Evolutionary conservation across 2,329 filamentous ascomycete genomes (phyloP).

Genomic region (Aspergillus nomiae): DNA sequence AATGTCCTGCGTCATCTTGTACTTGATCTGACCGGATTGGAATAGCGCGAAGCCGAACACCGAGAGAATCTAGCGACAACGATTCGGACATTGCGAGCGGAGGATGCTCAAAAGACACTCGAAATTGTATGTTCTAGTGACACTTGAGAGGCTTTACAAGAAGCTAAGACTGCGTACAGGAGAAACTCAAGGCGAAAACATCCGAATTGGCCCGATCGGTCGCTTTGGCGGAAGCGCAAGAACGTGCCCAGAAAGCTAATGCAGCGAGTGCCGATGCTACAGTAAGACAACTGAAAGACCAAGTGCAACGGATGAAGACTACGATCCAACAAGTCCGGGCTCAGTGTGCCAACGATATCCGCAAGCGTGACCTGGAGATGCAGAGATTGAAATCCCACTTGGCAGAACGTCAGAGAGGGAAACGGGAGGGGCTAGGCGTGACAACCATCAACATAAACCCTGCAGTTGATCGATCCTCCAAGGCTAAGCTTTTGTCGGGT

Average conservation of each 20-base stretch:
- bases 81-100: constrained; percentile 73
- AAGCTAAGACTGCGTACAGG: constrained; percentile 35
- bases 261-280: constrained; percentile 73
- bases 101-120: constrained; percentile 71
- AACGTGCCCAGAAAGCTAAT: constrained; percentile 69
- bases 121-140: constrained; percentile 58
- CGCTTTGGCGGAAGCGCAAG: constrained; percentile 66
- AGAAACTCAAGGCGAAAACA: constrained; percentile 57
- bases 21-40: constrained; percentile 12
- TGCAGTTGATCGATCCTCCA: constrained; percentile 36
- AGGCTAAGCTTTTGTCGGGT: constrained; percentile 28
- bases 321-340: constrained; percentile 80
- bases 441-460: constrained; percentile 53
- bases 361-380: constrained; percentile 86
- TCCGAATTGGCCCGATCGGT: constrained; percentile 60
- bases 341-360: constrained; percentile 85
- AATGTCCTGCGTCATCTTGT: neutral
- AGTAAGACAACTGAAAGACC: constrained; percentile 77
- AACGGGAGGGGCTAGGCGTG: constrained; percentile 54
- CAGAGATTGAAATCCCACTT: constrained; percentile 87
- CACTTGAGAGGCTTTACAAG: neutral
- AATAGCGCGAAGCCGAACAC: constrained; percentile 82
- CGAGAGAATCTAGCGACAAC: constrained; percentile 80
- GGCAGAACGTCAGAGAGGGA: constrained; percentile 65
- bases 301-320: constrained; percentile 75